Evolutionary conservation across 257 asterid genomes (phyloP).

Genomic region (Plectranthus barbatus): DNA sequence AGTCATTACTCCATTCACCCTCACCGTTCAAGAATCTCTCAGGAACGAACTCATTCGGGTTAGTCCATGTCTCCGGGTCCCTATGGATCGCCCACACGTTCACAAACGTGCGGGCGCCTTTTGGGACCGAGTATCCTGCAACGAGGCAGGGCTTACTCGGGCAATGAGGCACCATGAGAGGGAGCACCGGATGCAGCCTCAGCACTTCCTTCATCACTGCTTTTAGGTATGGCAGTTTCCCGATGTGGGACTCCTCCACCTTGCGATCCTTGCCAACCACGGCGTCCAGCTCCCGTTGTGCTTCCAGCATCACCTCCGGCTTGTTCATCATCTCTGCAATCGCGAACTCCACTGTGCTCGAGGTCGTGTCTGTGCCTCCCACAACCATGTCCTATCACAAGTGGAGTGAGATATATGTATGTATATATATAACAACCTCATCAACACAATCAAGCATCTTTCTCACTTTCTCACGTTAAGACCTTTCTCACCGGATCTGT

Average conservation of each 20-base stretch:
- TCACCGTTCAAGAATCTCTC: slow-evolving; percentile 39
- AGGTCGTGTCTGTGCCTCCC: slow-evolving; percentile 62
- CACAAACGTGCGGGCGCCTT: slow-evolving; percentile 51
- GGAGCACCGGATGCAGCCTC: slow-evolving; percentile 56
- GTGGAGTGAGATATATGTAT: background rate
- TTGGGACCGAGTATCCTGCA: slow-evolving; percentile 39
- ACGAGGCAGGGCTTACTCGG: slow-evolving; percentile 42
- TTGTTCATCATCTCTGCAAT: slow-evolving; percentile 53
- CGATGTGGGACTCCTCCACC: slow-evolving; percentile 50
- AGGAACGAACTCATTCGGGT: slow-evolving; percentile 38
- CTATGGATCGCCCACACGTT: slow-evolving; percentile 69
- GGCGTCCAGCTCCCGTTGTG: slow-evolving; percentile 39
- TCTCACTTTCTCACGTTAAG: too few relatives aligned
- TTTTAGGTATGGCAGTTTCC: slow-evolving; percentile 38
- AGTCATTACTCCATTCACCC: slow-evolving; percentile 44
- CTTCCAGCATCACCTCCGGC: slow-evolving; percentile 33
- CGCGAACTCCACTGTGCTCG: slow-evolving; percentile 49
- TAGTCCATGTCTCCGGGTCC: slow-evolving; percentile 44
- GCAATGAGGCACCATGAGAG: slow-evolving; percentile 63
- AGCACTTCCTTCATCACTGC: slow-evolving; percentile 51
- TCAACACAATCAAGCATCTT: too few relatives aligned
- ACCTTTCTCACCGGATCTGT: too few relatives aligned
- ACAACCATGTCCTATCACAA: slow-evolving; percentile 54
- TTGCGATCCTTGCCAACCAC: slow-evolving; percentile 32
- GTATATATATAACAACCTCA: too few relatives aligned